Evolutionary conservation across 345 rosid species (phyloP), one percentile per base, ranked within the genome.

Genomic region (Boechera divaricarpa): DNA sequence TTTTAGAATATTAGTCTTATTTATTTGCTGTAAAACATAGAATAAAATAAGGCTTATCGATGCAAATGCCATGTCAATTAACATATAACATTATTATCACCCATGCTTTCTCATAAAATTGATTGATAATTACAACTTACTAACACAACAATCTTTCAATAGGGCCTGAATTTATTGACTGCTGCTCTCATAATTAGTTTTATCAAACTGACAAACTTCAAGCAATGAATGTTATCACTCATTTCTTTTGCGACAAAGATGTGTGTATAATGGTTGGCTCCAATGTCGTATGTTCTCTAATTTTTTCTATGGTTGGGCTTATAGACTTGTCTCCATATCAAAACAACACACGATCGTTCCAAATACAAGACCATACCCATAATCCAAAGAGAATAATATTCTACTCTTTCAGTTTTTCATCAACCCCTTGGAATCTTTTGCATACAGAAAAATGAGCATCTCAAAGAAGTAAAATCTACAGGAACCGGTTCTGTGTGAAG

Each of bases 391-490:
- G 31, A 21, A 60, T 44, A 32, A 60, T 44, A 32, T 33, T 24
- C 6, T 24, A 53, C 57, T 32, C 39, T 52, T 52, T 61, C 63
- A 33, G 33, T 61, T 62, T 10, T 11, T 52, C 49, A 69, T 33
- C 49, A 62, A 62, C 42, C 31, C 3, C 6, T 41, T 8, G 24
- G 48, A 35, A 13, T n/a, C 12, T 51, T 28, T 69, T 69, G 64
- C 64, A 62, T 69, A 53, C 70, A 77, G 48, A 16, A 42, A 76
- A 69, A 39, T 61, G 51, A 61, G 75, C 11, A 76, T 41, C 39
- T 28, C 35, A 21, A 64, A 64, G 24, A 77, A 44, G 55, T 71
- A 60, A 77, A 69, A 57, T 57, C 77, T 71, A 77, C 61, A 71
- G 0, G 10, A 47, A 66, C 29, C 1, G 32, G 72, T 35, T 55